Conservation (phyloP, 2,329 filamentous ascomycete genomes). For the Venturia effusa region DNA sequence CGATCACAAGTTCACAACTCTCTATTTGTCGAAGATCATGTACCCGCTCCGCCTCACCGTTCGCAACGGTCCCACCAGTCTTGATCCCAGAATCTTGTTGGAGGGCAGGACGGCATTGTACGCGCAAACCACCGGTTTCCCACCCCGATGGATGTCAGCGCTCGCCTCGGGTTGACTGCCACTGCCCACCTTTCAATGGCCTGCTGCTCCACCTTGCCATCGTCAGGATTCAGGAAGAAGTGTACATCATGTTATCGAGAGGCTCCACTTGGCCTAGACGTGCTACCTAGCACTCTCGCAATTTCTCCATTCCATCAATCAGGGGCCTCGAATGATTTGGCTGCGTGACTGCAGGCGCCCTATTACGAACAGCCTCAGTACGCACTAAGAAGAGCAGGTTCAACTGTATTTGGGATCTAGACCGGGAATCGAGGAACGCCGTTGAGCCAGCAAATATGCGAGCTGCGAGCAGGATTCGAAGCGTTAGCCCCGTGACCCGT, state of each 20-base stretch:
- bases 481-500: background rate
- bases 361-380: background rate
- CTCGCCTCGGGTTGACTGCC: background rate
- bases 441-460: background rate
- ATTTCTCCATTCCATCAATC: background rate
- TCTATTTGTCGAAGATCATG: background rate
- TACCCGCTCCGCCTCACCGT: background rate
- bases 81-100: background rate
- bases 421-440: too few relatives aligned
- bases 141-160: background rate
- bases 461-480: background rate
- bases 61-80: background rate
- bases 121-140: background rate
- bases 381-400: background rate
- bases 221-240: background rate
- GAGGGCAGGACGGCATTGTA: background rate
- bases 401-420: too few relatives aligned
- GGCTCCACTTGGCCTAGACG: too few relatives aligned
- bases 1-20: background rate
- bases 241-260: too few relatives aligned
- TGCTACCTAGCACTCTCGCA: background rate
- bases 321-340: background rate
- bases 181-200: background rate
- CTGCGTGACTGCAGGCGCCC: background rate
- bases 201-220: too few relatives aligned